Conservation (phyloP, 805 yeast genomes). For the Dipodascopsis uninucleata region DNA sequence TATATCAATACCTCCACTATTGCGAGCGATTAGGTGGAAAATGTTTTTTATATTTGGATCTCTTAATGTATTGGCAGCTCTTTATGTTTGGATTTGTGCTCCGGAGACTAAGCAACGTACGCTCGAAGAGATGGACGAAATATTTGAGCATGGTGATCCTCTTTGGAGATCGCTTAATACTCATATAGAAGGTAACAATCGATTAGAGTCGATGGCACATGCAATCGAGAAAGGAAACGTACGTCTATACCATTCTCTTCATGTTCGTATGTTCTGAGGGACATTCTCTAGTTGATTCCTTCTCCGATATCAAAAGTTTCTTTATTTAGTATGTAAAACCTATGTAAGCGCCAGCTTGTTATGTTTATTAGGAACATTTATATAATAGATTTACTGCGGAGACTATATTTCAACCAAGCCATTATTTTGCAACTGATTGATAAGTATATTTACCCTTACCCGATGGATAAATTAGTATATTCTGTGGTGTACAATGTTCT, state of each 20-base stretch:
- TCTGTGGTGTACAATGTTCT: too few species aligned
- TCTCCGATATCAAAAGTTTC: neutral
- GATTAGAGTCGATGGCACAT: conserved; percentile 16
- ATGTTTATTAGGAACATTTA: neutral
- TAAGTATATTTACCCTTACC: neutral
- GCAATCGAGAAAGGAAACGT: conserved; percentile 21
- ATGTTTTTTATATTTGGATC: conserved; percentile 66
- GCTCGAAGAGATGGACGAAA: conserved; percentile 60
- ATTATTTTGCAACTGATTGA: neutral
- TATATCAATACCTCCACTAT: conserved; percentile 60
- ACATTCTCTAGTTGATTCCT: neutral
- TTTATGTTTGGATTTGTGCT: conserved; percentile 57
- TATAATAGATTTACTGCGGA: neutral
- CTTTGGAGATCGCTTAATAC: conserved; percentile 21
- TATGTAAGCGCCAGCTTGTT: too few species aligned
- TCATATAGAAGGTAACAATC: neutral
- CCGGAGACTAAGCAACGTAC: conserved; percentile 90
- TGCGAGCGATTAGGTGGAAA: conserved; percentile 50
- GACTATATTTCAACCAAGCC: neutral
- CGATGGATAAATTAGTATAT: too few species aligned
- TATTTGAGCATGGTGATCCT: conserved; percentile 42
- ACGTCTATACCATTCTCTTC: conserved; percentile 4
- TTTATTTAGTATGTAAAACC: neutral
- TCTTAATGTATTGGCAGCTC: conserved; percentile 35
- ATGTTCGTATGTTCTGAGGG: conserved; percentile 5